These are phyloP conservation scores for Liquidambar formosana DNA, from an alignment of 164 flowering plant species.

Conservation along the genomic window DNA sequence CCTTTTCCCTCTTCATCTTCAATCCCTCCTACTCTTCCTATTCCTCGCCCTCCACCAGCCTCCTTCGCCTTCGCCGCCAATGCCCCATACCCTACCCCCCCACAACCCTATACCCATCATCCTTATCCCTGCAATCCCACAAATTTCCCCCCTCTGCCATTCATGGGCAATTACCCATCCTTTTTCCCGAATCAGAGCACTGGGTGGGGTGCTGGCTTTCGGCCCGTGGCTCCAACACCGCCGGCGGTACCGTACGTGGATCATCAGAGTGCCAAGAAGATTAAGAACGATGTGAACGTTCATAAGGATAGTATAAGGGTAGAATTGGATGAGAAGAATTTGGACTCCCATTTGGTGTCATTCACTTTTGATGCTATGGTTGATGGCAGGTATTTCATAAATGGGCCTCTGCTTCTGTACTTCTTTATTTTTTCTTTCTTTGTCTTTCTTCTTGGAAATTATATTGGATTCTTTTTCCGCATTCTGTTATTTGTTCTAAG, in stretches of 20 bases:
- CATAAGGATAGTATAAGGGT: conserved; percentile 13
- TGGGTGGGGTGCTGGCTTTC: not conserved
- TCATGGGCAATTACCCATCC: too few species aligned
- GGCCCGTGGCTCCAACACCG: not conserved
- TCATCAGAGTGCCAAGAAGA: conserved; percentile 14
- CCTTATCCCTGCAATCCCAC: not conserved
- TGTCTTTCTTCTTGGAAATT: not conserved
- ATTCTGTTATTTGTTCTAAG: too few species aligned
- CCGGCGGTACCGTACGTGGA: conserved; percentile 7
- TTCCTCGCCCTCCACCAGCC: not conserved
- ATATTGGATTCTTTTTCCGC: not conserved
- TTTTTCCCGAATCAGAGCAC: too few species aligned
- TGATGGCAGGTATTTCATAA: conserved; percentile 11
- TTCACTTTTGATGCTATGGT: conserved; percentile 14
- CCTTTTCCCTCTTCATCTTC: too few species aligned
- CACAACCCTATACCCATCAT: not conserved
- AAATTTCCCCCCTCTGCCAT: not conserved
- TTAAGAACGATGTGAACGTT: conserved; percentile 15
- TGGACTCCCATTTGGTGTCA: conserved; percentile 9
- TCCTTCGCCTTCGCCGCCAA: not conserved
- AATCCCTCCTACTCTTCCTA: too few species aligned
- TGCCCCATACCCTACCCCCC: not conserved
- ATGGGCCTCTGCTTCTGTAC: not conserved
- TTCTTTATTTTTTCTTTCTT: not conserved
- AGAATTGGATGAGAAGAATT: conserved; percentile 6